Conservation (phyloP, 202 grass and related monocot species). For the Eragrostis tef region DNA sequence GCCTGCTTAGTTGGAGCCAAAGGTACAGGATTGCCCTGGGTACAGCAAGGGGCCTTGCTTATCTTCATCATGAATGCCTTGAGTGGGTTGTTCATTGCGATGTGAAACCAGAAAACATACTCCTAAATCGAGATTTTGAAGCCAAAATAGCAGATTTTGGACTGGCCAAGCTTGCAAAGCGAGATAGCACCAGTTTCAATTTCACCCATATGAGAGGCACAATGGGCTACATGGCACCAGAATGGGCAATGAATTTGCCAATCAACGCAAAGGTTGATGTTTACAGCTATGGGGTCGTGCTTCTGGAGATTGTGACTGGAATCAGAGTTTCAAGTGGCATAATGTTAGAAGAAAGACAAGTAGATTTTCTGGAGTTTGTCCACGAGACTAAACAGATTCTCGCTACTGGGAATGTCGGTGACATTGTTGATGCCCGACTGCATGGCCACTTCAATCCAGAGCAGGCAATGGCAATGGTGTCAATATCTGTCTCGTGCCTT, state of each 20-base stretch:
- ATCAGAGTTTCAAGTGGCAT: slow-evolving; percentile 52
- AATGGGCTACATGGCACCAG: slow-evolving; percentile 74
- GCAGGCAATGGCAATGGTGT: slow-evolving; percentile 57
- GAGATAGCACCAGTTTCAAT: slow-evolving; percentile 56
- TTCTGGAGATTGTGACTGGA: slow-evolving; percentile 70
- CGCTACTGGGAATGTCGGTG: slow-evolving; percentile 37
- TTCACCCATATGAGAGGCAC: slow-evolving; percentile 75
- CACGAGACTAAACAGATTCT: slow-evolving; percentile 52
- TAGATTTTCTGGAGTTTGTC: slow-evolving; percentile 44
- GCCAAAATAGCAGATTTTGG: slow-evolving; percentile 80
- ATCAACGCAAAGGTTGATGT: slow-evolving; percentile 89
- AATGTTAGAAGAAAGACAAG: slow-evolving; percentile 32
- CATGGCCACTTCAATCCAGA: slow-evolving; percentile 50
- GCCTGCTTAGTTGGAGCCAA: slow-evolving; percentile 56
- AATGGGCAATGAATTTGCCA: slow-evolving; percentile 61
- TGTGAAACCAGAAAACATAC: slow-evolving; percentile 85
- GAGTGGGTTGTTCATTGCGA: slow-evolving; percentile 88
- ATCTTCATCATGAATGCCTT: slow-evolving; percentile 75
- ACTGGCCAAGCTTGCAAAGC: slow-evolving; percentile 61
- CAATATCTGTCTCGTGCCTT: slow-evolving; percentile 59
- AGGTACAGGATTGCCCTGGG: slow-evolving; percentile 65
- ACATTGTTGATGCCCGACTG: slow-evolving; percentile 58
- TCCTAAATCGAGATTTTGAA: slow-evolving; percentile 63
- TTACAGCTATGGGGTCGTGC: slow-evolving; percentile 76
- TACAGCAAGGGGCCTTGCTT: slow-evolving; percentile 65